Conservation (phyloP, 23 red algal species). For the Gracilaria vermiculophylla region DNA sequence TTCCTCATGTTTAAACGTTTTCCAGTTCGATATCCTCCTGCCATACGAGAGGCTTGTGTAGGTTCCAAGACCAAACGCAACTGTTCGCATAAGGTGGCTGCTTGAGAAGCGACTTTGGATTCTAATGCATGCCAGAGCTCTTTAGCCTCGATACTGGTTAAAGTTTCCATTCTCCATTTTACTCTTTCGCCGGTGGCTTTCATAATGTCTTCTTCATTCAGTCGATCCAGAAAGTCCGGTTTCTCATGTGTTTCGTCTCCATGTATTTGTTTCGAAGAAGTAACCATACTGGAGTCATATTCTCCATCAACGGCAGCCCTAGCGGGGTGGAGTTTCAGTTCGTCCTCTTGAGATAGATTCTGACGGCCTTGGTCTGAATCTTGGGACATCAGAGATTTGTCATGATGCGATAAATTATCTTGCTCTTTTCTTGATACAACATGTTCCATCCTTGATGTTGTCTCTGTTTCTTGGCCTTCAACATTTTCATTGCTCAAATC, state of each 20-base stretch:
- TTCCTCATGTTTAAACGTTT: conserved; percentile 93
- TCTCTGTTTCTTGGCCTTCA: neutral
- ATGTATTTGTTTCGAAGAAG: neutral
- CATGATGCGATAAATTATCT: neutral
- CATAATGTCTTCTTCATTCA: neutral
- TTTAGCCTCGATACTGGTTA: conserved; percentile 21
- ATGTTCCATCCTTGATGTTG: neutral
- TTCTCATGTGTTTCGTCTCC: neutral
- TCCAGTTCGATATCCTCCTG: conserved; percentile 87
- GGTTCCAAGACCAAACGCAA: conserved; percentile 86
- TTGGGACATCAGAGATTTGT: neutral
- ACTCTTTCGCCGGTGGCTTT: neutral
- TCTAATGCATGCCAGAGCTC: conserved; percentile 67
- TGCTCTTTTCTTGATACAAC: neutral
- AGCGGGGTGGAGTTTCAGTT: neutral
- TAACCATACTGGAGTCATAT: neutral
- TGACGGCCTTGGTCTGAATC: neutral
- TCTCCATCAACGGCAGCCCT: neutral
- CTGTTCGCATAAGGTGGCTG: conserved; percentile 72
- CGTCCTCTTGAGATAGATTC: neutral
- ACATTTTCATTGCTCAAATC: neutral
- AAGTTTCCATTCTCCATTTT: conserved; percentile 7
- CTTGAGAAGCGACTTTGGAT: conserved; percentile 26
- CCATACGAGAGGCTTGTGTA: conserved; percentile 64
- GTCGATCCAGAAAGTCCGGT: neutral